A percentile compares a stretch with the other conserved stretches of the same genome.
Evolutionary conservation across 495 filamentous ascomycete species (phyloP).

Genomic region (Lineolata rhizophorae): DNA sequence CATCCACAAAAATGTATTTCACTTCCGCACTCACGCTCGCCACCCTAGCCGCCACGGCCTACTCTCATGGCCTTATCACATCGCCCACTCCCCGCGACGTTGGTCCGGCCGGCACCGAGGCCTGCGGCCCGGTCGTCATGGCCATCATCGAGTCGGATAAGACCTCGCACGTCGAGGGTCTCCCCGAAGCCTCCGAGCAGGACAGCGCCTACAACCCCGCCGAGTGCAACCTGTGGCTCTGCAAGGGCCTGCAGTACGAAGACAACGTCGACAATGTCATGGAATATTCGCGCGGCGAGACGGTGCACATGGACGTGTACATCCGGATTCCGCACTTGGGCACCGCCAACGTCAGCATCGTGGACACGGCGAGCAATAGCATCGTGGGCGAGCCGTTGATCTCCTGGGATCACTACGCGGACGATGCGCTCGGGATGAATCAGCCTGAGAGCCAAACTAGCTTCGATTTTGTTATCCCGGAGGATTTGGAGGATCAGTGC

Average conservation of each 20-base stretch:
- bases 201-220: conserved; percentile 34
- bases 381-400: conserved; percentile 33
- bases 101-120: conserved; percentile 32
- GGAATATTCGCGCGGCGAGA: conserved; percentile 35
- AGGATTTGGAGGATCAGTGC: conserved; percentile 32
- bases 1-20: background rate
- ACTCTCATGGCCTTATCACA: conserved; percentile 40
- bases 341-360: conserved; percentile 46
- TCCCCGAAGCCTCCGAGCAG: conserved; percentile 32
- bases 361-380: conserved; percentile 36
- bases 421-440: conserved; percentile 23
- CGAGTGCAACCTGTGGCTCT: conserved; percentile 43
- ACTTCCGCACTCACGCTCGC: conserved; percentile 16
- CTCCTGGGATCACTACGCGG: conserved; percentile 33
- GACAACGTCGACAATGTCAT: conserved; percentile 48
- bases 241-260: conserved; percentile 49
- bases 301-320: conserved; percentile 32
- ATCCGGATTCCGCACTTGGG: conserved; percentile 44
- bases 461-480: conserved; percentile 43
- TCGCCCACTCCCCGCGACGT: conserved; percentile 35
- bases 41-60: conserved; percentile 27
- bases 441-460: conserved; percentile 35
- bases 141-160: conserved; percentile 38
- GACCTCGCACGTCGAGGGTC: conserved; percentile 45
- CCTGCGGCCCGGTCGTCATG: conserved; percentile 39